phyloP scores from a whole-genome alignment of 176 grass and related monocot species.

The Cenchrus fungigraminus region DNA sequence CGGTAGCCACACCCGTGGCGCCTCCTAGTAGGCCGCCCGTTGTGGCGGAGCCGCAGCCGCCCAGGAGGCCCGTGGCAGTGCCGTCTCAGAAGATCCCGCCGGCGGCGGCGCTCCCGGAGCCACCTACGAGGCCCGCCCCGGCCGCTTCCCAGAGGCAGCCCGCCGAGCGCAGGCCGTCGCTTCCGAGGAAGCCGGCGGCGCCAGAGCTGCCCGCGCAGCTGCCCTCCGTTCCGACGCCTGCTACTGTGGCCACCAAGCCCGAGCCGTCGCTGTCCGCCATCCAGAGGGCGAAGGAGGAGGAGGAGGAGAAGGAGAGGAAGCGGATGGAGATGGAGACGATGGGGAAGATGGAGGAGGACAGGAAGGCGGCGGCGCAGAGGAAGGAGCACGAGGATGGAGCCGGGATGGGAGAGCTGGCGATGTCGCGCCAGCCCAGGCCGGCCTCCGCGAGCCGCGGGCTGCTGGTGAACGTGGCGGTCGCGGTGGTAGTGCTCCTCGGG shows the following conservation, averaged over 20 bases:
- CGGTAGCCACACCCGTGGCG: not conserved
- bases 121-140: not conserved
- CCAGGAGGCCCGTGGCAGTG: not conserved
- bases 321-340: not conserved
- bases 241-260: not conserved
- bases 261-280: not conserved
- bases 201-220: not conserved
- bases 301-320: constrained; percentile 39
- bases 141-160: not conserved
- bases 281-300: not conserved
- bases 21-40: too few species aligned
- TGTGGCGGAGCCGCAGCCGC: not conserved
- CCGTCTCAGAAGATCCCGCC: not conserved
- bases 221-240: not conserved
- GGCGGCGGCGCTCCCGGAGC: not conserved
- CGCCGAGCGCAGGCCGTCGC: constrained; percentile 16
- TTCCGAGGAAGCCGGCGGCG: not conserved
- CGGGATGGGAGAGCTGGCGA: not conserved
- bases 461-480: constrained; percentile 71
- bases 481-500: constrained; percentile 52
- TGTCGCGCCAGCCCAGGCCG: not conserved
- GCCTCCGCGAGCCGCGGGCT: constrained; percentile 22
- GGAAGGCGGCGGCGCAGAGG: not conserved
- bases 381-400: not conserved
- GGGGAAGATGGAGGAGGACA: constrained; percentile 26